A percentile compares a stretch with the other conserved stretches of the same genome.
phyloP scores from a whole-genome alignment of 225 moss, liverwort and hornwort genomes.

The Neckera pumila region DNA sequence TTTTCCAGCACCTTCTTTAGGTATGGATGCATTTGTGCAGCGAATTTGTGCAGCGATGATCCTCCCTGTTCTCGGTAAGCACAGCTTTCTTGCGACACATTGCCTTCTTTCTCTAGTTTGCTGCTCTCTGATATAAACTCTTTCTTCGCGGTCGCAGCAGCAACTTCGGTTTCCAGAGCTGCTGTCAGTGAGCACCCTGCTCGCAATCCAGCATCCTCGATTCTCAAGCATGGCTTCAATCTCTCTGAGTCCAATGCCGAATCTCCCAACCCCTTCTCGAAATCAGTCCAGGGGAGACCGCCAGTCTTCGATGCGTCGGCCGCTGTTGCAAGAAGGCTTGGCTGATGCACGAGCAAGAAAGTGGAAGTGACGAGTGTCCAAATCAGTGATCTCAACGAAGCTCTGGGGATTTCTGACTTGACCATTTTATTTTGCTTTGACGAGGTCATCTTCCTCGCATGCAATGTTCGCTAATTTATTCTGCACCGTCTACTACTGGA shows the following conservation, averaged over 20 bases:
- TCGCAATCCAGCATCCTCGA: constrained; percentile 24
- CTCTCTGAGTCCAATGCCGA: background rate
- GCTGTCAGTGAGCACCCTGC: constrained; percentile 16
- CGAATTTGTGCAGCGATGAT: constrained; percentile 29
- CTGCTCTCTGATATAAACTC: background rate
- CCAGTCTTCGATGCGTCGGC: background rate
- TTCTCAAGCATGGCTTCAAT: constrained; percentile 6
- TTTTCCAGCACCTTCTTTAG: constrained; percentile 23
- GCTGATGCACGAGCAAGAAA: background rate
- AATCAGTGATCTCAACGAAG: background rate
- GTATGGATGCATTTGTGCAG: constrained; percentile 15
- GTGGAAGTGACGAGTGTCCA: background rate
- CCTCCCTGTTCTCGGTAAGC: constrained; percentile 34
- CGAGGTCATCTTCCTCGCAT: background rate
- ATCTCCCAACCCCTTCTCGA: constrained; percentile 21
- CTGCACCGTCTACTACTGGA: background rate
- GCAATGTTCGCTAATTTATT: background rate
- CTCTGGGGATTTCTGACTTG: background rate
- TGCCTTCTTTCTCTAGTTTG: background rate
- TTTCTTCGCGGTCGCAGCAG: background rate
- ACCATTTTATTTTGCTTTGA: background rate
- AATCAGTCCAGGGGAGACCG: background rate
- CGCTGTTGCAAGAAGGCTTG: background rate
- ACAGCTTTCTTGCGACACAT: background rate
- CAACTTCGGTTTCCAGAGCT: constrained; percentile 21